Evolutionary conservation across 2,329 filamentous ascomycete species (phyloP).

Genomic region (Colletotrichum magnum): DNA sequence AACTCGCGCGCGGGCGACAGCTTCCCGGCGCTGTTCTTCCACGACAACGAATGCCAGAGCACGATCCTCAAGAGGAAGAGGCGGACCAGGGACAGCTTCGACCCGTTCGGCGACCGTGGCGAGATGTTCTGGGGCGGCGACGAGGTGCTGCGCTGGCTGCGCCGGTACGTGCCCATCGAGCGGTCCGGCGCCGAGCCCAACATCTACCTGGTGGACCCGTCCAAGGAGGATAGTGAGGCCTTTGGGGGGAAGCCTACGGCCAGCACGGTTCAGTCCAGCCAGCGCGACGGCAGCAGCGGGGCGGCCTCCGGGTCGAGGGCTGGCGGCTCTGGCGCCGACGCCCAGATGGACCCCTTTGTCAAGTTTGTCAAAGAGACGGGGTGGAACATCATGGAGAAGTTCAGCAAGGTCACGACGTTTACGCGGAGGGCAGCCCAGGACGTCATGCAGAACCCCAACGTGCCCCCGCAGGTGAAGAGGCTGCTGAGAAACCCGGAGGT

Average conservation of each 20-base stretch:
- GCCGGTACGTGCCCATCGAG: slow-evolving; percentile 86
- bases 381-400: slow-evolving; percentile 96
- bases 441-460: slow-evolving; percentile 88
- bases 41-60: slow-evolving; percentile 95
- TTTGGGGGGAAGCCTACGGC: slow-evolving; percentile 78
- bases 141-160: slow-evolving; percentile 92
- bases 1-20: slow-evolving; percentile 92
- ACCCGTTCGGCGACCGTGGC: slow-evolving; percentile 88
- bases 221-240: slow-evolving; percentile 83
- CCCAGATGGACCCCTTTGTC: slow-evolving; percentile 90
- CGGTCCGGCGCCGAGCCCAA: slow-evolving; percentile 89
- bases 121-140: slow-evolving; percentile 98
- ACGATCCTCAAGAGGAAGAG: slow-evolving; percentile 96
- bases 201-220: slow-evolving; percentile 91
- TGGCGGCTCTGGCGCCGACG: slow-evolving; percentile 67
- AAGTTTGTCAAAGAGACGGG: slow-evolving; percentile 95
- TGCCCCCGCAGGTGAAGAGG: slow-evolving; percentile 89
- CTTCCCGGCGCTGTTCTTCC: slow-evolving; percentile 96
- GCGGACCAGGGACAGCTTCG: slow-evolving; percentile 85
- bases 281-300: slow-evolving; percentile 54
- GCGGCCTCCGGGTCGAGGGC: slow-evolving; percentile 6
- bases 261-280: slow-evolving; percentile 56
- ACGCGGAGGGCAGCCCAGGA: slow-evolving; percentile 93
- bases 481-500: slow-evolving; percentile 93
- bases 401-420: slow-evolving; percentile 97